Evolutionary conservation across 306 rosid genomes (phyloP).

Genomic region (Cucumis melo): DNA sequence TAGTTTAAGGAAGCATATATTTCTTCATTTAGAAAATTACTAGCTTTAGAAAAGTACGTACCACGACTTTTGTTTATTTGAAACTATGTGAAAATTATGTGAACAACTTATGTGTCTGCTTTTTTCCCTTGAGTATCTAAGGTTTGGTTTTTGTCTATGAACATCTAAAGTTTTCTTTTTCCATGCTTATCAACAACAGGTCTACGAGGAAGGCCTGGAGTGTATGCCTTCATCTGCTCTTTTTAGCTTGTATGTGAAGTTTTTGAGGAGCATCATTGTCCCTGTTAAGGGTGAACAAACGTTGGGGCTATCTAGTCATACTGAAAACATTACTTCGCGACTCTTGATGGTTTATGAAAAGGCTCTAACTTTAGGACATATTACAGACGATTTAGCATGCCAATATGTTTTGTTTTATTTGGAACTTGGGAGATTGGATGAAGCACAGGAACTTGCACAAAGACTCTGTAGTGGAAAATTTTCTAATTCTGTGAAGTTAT

Average conservation of each 20-base stretch:
- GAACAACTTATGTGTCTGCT: background rate
- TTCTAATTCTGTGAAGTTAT: slow-evolving; percentile 40
- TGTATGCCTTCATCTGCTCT: slow-evolving; percentile 37
- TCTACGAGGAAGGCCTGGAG: slow-evolving; percentile 72
- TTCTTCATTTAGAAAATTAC: background rate
- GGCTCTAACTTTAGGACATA: slow-evolving; percentile 52
- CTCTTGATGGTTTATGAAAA: slow-evolving; percentile 52
- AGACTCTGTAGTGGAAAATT: slow-evolving; percentile 44
- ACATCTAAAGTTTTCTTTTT: slow-evolving; percentile 5
- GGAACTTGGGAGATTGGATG: slow-evolving; percentile 49
- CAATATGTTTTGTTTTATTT: slow-evolving; percentile 44
- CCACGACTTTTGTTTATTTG: background rate
- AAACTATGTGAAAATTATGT: background rate
- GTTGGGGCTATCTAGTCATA: slow-evolving; percentile 8
- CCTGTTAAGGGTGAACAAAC: slow-evolving; percentile 24
- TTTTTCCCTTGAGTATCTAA: slow-evolving; percentile 6
- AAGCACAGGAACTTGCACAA: slow-evolving; percentile 52
- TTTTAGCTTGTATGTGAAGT: slow-evolving; percentile 40
- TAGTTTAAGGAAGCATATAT: background rate
- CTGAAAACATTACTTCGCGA: slow-evolving; percentile 18
- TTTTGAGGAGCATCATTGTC: slow-evolving; percentile 32
- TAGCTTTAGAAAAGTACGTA: background rate
- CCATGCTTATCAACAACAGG: slow-evolving; percentile 26
- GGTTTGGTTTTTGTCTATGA: background rate
- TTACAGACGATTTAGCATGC: slow-evolving; percentile 58